Percentiles rank a stretch among this genome's conserved stretches.
These are phyloP conservation scores for Talaromyces proteolyticus DNA, from an alignment of 495 filamentous ascomycete genomes.

Conservation along the genomic window DNA sequence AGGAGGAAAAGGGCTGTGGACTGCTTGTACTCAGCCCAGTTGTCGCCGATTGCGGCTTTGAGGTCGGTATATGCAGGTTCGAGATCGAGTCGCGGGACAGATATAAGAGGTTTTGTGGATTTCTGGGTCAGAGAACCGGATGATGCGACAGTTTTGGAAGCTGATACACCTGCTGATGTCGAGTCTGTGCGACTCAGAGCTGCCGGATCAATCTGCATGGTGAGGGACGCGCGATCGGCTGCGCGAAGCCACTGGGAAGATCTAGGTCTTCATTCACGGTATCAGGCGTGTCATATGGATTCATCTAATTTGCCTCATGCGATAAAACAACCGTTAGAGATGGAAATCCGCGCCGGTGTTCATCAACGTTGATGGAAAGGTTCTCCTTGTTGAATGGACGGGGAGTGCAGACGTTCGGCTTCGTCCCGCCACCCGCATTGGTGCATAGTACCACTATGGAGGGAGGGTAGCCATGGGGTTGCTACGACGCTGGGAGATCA, in stretches of 20 bases:
- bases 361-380: slow-evolving; percentile 15
- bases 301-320: slow-evolving; percentile 5
- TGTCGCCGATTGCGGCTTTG: slow-evolving; percentile 73
- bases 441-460: neutral
- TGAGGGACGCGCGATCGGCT: slow-evolving; percentile 37
- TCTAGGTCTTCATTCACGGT: slow-evolving; percentile 39
- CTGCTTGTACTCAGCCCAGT: slow-evolving; percentile 88
- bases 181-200: slow-evolving; percentile 69
- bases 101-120: slow-evolving; percentile 53
- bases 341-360: slow-evolving; percentile 21
- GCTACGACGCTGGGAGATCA: too few species aligned
- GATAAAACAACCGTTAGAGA: slow-evolving; percentile 10
- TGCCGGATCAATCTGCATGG: slow-evolving; percentile 84
- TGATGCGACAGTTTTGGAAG: slow-evolving; percentile 55
- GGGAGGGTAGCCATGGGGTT: too few species aligned
- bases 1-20: slow-evolving; percentile 71
- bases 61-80: slow-evolving; percentile 85
- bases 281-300: slow-evolving; percentile 3
- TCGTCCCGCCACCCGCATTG: slow-evolving; percentile 7
- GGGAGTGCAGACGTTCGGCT: slow-evolving; percentile 4
- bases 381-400: slow-evolving; percentile 4
- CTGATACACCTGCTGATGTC: slow-evolving; percentile 49
- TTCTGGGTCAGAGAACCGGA: slow-evolving; percentile 46
- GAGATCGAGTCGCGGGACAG: slow-evolving; percentile 78
- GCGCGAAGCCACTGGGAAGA: slow-evolving; percentile 33